These are phyloP conservation scores for Chiua virens DNA, from an alignment of 768 basidiomycete species.

Conservation along the genomic window DNA sequence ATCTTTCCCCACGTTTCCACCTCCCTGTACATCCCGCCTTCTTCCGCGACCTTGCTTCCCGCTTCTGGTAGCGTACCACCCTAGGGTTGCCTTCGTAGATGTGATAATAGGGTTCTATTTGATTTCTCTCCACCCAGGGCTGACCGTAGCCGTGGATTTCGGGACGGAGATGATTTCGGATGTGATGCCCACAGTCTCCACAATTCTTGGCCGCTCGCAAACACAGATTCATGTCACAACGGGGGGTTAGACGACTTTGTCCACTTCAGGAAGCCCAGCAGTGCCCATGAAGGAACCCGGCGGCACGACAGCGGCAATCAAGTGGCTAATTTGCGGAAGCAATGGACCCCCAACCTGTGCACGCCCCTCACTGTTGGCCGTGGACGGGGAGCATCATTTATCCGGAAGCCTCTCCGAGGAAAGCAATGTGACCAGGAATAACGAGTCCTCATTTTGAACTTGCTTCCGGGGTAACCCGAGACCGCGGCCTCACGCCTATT, in stretches of 20 bases:
- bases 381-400: neutral
- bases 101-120: conserved; percentile 1
- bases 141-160: neutral
- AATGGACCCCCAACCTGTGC: neutral
- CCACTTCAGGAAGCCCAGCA: neutral
- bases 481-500: neutral
- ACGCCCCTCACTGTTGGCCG: neutral
- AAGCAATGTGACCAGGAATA: neutral
- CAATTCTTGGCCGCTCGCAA: neutral
- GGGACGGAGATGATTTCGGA: conserved; percentile 7
- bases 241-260: neutral
- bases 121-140: conserved; percentile 7
- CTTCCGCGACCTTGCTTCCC: conserved; percentile 12
- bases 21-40: conserved; percentile 11
- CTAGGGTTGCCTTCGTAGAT: conserved; percentile 31
- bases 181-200: neutral
- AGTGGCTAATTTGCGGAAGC: neutral
- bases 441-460: neutral
- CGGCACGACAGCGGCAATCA: conserved; percentile 1
- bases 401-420: neutral
- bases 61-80: conserved; percentile 28
- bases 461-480: conserved; percentile 1
- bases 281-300: neutral
- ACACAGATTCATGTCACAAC: neutral
- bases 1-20: conserved; percentile 12